Base-by-base conservation (phyloP, 2,329 filamentous ascomycete species). In the Dendrostoma leiphaemia region DNA sequence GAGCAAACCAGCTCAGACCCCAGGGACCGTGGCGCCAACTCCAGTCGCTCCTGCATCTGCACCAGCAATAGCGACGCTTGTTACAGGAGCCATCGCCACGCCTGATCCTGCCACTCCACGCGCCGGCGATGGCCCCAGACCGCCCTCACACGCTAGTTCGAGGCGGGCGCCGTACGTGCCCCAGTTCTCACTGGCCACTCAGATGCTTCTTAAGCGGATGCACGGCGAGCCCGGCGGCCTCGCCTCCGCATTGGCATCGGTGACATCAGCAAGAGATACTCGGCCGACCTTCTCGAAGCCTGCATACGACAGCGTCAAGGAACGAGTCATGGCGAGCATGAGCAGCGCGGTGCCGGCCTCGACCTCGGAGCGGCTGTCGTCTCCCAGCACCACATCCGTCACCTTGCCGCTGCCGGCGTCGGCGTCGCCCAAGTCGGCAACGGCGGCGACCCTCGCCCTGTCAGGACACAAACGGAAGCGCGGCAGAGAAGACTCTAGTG, bases 71-170 rank as follows among this genome's bases (percentile, higher is more conserved):
- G 5, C 56, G 26, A 19, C 32, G 28, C 37, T 45, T 52, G 41
- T 17, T 7, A 13, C 43, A 23, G 31, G 37, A 35, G n/a, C 26
- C 15, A 17, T 8, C 38, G 23, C 35, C 45, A 21, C 38, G n/a
- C n/a, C n/a, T n/a, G n/a, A 29, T 17, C 35, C 28, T 19, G 12
- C 29, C 44, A 40, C 48, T 1, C 32, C 37, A 8, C 24, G 19
- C 9, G 31, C 24, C 38, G 23, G 28, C 32, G 43, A 52, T 46
- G 52, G 9, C n/a, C 37, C 48, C 44, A 58, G 13, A 21, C 35
- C 29, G 13, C 88, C 88, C 62, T 89, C 85, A 64, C 91, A 90
- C 65, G 86, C 86, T 63, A 84, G 81, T 60, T 88, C 79, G 58
- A 92, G 72, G 62, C 89, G 82, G 64, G 91, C 62, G 7, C 50